A percentile compares a stretch with the other conserved stretches of the same genome.
phyloP scores from a whole-genome alignment of 352 stramenopile species.

The Phytophthora pini region DNA sequence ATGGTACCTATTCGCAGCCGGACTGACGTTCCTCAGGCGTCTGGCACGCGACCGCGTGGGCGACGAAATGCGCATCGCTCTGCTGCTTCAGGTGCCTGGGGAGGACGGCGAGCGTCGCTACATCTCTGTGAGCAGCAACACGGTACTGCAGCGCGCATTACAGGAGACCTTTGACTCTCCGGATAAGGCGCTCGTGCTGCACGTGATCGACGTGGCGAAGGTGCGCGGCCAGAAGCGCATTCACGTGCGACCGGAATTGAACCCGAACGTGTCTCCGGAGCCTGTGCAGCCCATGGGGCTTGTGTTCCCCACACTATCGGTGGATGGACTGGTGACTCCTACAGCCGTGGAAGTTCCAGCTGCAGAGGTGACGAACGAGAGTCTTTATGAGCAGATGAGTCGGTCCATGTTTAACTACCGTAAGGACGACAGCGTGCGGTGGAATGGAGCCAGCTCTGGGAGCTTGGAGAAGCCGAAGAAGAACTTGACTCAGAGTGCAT shows the following conservation, averaged over 20 bases:
- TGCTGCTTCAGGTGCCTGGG: conserved; percentile 59
- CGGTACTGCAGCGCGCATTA: conserved; percentile 59
- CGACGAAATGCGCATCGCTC: conserved; percentile 57
- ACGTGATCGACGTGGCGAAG: conserved; percentile 73
- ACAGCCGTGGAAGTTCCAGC: conserved; percentile 46
- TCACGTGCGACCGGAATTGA: conserved; percentile 77
- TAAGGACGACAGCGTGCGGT: conserved; percentile 45
- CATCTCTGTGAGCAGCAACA: conserved; percentile 62
- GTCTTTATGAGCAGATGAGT: conserved; percentile 55
- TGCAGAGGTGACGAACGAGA: conserved; percentile 33
- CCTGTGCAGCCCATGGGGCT: conserved; percentile 67
- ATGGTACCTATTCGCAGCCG: conserved; percentile 81
- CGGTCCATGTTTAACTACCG: conserved; percentile 67
- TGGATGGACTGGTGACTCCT: conserved; percentile 51
- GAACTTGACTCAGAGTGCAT: conserved; percentile 48
- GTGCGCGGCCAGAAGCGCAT: conserved; percentile 61
- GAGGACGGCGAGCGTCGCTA: conserved; percentile 54
- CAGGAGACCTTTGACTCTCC: conserved; percentile 73
- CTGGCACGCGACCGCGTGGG: conserved; percentile 76
- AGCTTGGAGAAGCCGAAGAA: conserved; percentile 31
- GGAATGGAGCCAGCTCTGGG: conserved; percentile 7
- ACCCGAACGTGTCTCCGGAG: conserved; percentile 85
- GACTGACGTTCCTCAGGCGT: conserved; percentile 72
- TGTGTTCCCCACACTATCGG: conserved; percentile 74
- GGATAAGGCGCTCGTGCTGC: conserved; percentile 70